Evolutionary conservation across 805 yeast genomes (phyloP).

Genomic region (Saccharomycopsis javanensis): DNA sequence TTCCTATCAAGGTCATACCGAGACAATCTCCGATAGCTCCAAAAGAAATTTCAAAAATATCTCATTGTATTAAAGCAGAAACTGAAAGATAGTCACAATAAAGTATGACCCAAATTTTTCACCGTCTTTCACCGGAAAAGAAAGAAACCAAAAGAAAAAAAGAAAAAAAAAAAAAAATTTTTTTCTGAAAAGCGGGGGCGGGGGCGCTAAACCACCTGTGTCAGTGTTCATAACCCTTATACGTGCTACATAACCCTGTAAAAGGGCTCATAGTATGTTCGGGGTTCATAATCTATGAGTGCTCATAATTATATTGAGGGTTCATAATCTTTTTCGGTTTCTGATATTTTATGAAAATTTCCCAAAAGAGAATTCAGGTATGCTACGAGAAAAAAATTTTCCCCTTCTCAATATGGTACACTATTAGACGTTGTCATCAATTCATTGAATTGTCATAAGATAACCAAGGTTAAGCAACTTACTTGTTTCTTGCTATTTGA

Average conservation of each 20-base stretch:
- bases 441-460: no score
- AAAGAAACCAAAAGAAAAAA: background rate
- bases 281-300: background rate
- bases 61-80: background rate
- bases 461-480: no score
- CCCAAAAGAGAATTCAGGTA: no score
- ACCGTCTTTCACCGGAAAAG: no score
- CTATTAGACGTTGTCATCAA: no score
- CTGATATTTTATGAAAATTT: no score
- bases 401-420: no score
- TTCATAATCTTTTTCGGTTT: background rate
- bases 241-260: no score
- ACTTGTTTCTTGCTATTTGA: no score
- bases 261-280: background rate
- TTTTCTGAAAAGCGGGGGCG: conserved; percentile 1
- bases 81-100: background rate
- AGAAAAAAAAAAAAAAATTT: background rate
- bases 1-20: background rate
- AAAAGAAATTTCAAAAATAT: background rate
- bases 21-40: background rate
- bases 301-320: background rate
- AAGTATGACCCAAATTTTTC: background rate
- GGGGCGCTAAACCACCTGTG: background rate
- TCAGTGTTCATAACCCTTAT: no score
- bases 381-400: no score